A percentile compares a stretch with the other conserved stretches of the same genome.
Evolutionary conservation across 352 stramenopile species (phyloP).

Genomic region (Phytophthora fragariae): DNA sequence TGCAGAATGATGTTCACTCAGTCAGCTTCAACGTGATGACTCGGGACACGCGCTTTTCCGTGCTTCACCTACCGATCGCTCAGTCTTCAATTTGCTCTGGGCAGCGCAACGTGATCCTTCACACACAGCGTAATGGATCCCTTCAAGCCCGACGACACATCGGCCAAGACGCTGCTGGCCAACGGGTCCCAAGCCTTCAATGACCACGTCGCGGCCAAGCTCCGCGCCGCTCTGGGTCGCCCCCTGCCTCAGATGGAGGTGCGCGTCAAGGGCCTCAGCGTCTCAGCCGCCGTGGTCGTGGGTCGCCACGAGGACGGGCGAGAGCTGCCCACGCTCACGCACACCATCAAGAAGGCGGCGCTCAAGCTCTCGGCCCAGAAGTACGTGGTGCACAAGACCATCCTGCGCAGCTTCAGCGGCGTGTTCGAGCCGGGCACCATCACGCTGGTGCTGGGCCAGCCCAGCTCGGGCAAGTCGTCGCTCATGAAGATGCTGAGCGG

Average conservation of each 20-base stretch:
- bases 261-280: conserved; percentile 45
- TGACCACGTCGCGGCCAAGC: conserved; percentile 34
- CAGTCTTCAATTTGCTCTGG: no score
- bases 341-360: conserved; percentile 1
- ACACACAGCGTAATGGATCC: conserved; percentile 15
- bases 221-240: conserved; percentile 38
- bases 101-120: no score
- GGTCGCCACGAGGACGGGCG: conserved; percentile 18
- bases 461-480: conserved; percentile 17
- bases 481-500: conserved; percentile 18
- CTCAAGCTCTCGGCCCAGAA: conserved; percentile 18
- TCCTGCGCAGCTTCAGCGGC: conserved; percentile 5
- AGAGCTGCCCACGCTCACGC: conserved; percentile 3
- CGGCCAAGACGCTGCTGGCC: conserved; percentile 20
- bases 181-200: conserved; percentile 43
- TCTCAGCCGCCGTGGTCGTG: conserved; percentile 42
- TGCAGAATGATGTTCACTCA: no score
- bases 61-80: no score
- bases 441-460: conserved; percentile 12
- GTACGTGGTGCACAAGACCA: conserved; percentile 8
- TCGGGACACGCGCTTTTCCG: no score
- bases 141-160: conserved; percentile 34
- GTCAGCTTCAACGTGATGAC: no score
- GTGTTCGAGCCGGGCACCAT: not conserved
- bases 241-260: conserved; percentile 48